Evolutionary conservation across 768 basidiomycete species (phyloP).

Genomic region (Coprinopsis strossmayeri): DNA sequence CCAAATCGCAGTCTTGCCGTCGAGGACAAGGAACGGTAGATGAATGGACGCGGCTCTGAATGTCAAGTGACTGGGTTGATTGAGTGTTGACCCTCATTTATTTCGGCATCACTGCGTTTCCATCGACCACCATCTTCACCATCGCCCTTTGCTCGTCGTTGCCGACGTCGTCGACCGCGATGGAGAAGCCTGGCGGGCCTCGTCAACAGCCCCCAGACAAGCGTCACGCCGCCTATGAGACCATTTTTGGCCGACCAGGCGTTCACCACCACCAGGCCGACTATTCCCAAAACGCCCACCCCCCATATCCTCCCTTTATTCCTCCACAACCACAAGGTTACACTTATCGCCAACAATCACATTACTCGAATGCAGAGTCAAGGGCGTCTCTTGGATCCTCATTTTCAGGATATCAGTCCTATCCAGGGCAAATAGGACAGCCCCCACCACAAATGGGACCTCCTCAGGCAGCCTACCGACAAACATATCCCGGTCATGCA

Average conservation of each 20-base stretch:
- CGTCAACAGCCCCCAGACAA: slow-evolving; percentile 58
- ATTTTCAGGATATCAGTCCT: slow-evolving; percentile 19
- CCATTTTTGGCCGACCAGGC: slow-evolving; percentile 79
- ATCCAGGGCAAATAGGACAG: slow-evolving; percentile 12
- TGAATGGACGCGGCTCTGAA: slow-evolving; percentile 7
- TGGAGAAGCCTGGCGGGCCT: slow-evolving; percentile 52
- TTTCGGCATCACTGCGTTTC: slow-evolving; percentile 3
- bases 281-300: slow-evolving; percentile 20
- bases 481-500: slow-evolving; percentile 35
- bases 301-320: slow-evolving; percentile 18
- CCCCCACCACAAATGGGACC: slow-evolving; percentile 16
- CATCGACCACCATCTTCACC: slow-evolving; percentile 12
- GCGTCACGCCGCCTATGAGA: slow-evolving; percentile 76
- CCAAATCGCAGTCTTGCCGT: background rate
- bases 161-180: slow-evolving; percentile 17
- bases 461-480: slow-evolving; percentile 25
- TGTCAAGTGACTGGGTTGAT: background rate
- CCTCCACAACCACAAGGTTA: slow-evolving; percentile 21
- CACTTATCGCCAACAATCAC: slow-evolving; percentile 33
- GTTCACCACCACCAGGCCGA: slow-evolving; percentile 41
- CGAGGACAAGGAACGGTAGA: too few relatives aligned
- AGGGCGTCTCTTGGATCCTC: slow-evolving; percentile 40
- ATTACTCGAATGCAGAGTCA: slow-evolving; percentile 36
- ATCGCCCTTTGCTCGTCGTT: slow-evolving; percentile 12
- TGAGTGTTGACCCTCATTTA: too few relatives aligned